Base-by-base conservation (phyloP, 495 filamentous ascomycete species). In the Letharia lupina region DNA sequence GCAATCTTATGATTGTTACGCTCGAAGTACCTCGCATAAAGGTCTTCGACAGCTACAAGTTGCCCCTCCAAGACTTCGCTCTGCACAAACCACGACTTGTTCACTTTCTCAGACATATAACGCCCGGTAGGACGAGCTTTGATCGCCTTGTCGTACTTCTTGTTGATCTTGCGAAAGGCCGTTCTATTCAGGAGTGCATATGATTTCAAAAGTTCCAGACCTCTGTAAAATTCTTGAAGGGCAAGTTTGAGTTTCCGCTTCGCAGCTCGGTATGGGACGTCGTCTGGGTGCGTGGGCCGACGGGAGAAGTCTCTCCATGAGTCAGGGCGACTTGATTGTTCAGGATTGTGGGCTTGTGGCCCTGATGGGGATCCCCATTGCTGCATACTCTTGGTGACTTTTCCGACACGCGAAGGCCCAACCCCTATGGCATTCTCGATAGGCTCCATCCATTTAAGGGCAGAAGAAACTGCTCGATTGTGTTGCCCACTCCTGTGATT, bases 131-230 rank as follows among this genome's bases (percentile, higher is more conserved):
- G 89, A 37, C 87, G 84, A 59, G 91, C 85, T 68, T 93, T 85
- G 62, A 91, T 83, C 9, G 86, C 83, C 75, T 98, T 98, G 78
- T 98, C 93, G 70, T 92, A 97, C 77, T 98, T 98, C 77, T 98
- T 98, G 76, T 94, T 98, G 72, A 98, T 92, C 74, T 98, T 98
- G 11, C 93, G 89, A 67, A 98, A 97, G 2, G 91, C 95, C 3
- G 90, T 94, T 60, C 89, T 82, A 72, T 98, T 98, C 18, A 96
- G 78, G 28, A 92, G 80, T 9, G 91, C 88, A 71, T 94, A 98
- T 0, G 89, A 89, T 76, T 96, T 96, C 31, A 98, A 76, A 23
- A 98, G 81, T 73, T 98, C 94, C 5, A 98, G 81, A 10, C 91
- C 88, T 41, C 93, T 86, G 73, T 98, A 96, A 72, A 89, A 96